Conservation (phyloP, 2,329 filamentous ascomycete species). For the Teratosphaeria zuluensis region DNA sequence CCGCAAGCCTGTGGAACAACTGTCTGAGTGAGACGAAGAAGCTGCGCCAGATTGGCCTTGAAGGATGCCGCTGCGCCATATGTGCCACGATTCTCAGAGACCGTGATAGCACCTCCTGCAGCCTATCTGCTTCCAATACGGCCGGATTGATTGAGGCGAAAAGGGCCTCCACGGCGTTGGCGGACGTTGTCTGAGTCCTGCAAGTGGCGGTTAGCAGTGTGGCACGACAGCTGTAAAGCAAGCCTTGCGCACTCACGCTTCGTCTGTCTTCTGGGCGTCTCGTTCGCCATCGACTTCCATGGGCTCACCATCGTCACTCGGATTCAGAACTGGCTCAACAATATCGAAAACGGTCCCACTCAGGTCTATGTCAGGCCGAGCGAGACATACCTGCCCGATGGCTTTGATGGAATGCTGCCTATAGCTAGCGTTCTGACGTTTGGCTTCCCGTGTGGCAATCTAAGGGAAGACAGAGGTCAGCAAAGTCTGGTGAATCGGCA, state of each 20-base stretch:
- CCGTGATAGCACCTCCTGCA: conserved; percentile 10
- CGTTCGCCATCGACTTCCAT: conserved; percentile 57
- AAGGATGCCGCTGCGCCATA: conserved; percentile 3
- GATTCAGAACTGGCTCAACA: conserved; percentile 47
- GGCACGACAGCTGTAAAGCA: neutral
- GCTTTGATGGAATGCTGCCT: conserved; percentile 63
- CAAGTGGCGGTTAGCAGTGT: conserved; percentile 4
- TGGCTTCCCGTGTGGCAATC: conserved; percentile 76
- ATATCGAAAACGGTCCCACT: conserved; percentile 57
- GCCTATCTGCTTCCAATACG: conserved; percentile 7
- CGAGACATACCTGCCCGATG: conserved; percentile 62
- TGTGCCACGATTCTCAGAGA: conserved; percentile 11
- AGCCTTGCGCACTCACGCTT: conserved; percentile 15
- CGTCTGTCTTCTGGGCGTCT: conserved; percentile 11
- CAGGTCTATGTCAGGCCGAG: conserved; percentile 59
- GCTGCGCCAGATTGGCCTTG: conserved; percentile 11
- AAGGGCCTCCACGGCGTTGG: conserved; percentile 21
- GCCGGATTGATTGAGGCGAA: conserved; percentile 22
- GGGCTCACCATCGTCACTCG: conserved; percentile 44
- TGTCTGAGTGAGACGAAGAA: conserved; percentile 14
- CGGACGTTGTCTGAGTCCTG: conserved; percentile 17
- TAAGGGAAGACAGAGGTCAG: conserved; percentile 24
- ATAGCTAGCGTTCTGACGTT: conserved; percentile 81
- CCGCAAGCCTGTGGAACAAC: conserved; percentile 7
- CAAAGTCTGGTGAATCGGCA: neutral